Evolutionary conservation across 208 protist genomes (phyloP).

Genomic region (Angomonas ambiguus): DNA sequence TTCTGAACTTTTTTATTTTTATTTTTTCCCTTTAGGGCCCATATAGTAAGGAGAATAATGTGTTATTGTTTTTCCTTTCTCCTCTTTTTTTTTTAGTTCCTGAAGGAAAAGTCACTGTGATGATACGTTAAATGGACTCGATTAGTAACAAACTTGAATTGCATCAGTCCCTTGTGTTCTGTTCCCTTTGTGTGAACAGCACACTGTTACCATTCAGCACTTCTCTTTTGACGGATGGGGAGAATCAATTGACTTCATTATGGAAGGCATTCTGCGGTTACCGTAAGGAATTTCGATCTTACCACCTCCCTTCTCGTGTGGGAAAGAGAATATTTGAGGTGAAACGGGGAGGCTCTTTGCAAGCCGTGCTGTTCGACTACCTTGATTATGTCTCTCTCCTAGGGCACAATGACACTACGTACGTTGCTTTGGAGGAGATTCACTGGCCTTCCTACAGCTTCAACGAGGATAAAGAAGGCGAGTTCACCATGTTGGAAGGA

Average conservation of each 20-base stretch:
- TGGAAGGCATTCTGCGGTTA: neutral
- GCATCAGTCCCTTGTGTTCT: neutral
- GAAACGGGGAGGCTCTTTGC: neutral
- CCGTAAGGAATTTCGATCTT: neutral
- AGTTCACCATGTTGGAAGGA: neutral
- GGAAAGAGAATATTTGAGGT: neutral
- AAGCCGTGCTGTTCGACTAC: neutral
- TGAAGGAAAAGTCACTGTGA: neutral
- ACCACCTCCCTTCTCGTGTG: neutral
- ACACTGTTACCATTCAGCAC: neutral
- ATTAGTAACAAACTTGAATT: neutral
- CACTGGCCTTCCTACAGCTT: neutral
- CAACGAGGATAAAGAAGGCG: neutral
- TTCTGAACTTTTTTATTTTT: neutral
- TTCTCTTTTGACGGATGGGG: neutral
- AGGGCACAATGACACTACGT: neutral
- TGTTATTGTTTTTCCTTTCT: neutral
- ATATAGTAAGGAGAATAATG: neutral
- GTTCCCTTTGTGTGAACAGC: neutral
- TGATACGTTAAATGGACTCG: neutral
- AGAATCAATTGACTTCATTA: neutral
- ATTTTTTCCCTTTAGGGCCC: neutral
- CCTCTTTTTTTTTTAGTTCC: neutral
- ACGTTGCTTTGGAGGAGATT: neutral
- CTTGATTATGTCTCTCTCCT: neutral